Evolutionary conservation across 495 filamentous ascomycete species (phyloP), one percentile per base, ranked within the genome.

Genomic region (Cenococcum geophilum): DNA sequence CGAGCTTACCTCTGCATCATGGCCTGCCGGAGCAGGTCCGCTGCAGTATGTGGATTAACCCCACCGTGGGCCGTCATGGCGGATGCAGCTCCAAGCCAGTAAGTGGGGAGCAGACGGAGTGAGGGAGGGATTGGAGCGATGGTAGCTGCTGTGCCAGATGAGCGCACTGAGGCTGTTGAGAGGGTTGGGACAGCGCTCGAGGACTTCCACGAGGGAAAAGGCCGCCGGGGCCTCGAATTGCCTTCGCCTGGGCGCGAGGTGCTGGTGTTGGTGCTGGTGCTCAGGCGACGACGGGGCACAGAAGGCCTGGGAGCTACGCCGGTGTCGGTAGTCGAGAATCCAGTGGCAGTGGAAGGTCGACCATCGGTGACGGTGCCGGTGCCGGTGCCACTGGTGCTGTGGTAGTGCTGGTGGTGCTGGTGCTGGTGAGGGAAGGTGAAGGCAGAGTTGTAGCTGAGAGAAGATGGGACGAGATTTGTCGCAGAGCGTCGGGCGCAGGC

Each of bases 11-110:
- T 77, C 45, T 77, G 78, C 56, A 75, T 61, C 68, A 76, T 75
- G 61, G 77, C 75, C 68, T 79, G 76, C 69, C 79, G 78, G 71
- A 79, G 63, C 68, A 83, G 77, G 64, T 82, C 79, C 35, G 78
- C 74, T 45, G 80, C 78, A 47, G 74, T 75, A 66, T 79, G 75
- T 70, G 77, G 76, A 67, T 79, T 79, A 70, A 74, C 40, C 54
- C 67, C 62, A 37, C 27, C 51, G 11, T 54, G 23, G 21, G 58
- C 55, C 59, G 52, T 57, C 50, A 47, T 67, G 47, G 25, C 55
- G 64, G 20, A 57, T 50, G 42, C 12, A 16, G 20, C 49, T 11
- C 49, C 49, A 57, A 66, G 65, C 60, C 48, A 64, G 48, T 58
- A 52, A 11, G 56, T 60, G 48, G 56, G 60, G 16, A 60, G 57